Conservation (phyloP, 2,329 filamentous ascomycete species). For the Akanthomyces muscarius region DNA sequence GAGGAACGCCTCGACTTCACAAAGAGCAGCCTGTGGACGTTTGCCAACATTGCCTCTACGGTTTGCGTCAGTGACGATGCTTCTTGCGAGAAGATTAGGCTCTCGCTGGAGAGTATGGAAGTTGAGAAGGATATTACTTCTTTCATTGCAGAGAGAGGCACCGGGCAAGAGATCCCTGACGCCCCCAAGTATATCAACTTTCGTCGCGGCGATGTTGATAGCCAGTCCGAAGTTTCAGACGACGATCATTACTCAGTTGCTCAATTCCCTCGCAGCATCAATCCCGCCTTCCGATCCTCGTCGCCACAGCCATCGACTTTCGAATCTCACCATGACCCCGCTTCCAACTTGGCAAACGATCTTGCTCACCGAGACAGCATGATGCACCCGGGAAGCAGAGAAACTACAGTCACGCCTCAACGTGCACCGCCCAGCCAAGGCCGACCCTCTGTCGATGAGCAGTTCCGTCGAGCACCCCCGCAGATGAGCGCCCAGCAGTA, state of each 20-base stretch:
- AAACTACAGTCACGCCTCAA: constrained; percentile 51
- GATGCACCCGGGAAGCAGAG: constrained; percentile 41
- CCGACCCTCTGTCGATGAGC: constrained; percentile 19
- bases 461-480: constrained; percentile 21
- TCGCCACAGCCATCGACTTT: constrained; percentile 92
- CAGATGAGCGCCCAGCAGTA: constrained; percentile 19
- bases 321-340: constrained; percentile 86
- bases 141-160: constrained; percentile 87
- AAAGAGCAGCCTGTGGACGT: constrained; percentile 96
- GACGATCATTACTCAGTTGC: constrained; percentile 91
- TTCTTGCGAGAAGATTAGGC: constrained; percentile 91
- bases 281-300: constrained; percentile 91
- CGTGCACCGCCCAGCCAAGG: constrained; percentile 32
- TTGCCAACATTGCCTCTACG: constrained; percentile 94
- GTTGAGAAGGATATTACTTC: constrained; percentile 88
- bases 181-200: constrained; percentile 99
- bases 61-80: constrained; percentile 97
- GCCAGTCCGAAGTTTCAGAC: constrained; percentile 75
- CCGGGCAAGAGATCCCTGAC: constrained; percentile 95
- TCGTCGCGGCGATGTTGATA: constrained; percentile 83
- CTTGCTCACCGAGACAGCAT: constrained; percentile 57
- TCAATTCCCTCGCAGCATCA: constrained; percentile 92
- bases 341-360: constrained; percentile 67
- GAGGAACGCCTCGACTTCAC: constrained; percentile 96
- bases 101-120: constrained; percentile 91